These are phyloP conservation scores for Geotrichum candidum DNA, from an alignment of 1,139 yeast species.

Conservation along the genomic window DNA sequence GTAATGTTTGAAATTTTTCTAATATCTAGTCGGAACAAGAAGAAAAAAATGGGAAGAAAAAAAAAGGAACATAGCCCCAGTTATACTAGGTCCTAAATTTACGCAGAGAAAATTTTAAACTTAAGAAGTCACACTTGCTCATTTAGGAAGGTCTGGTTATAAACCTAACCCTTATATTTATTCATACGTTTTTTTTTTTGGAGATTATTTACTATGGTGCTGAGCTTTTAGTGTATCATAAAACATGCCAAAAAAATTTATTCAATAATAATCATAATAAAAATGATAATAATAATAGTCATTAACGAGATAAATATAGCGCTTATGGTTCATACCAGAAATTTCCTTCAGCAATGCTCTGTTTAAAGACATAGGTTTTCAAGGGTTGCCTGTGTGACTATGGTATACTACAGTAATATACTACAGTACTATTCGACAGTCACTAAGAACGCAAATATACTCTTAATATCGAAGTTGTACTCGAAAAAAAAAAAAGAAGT, in stretches of 20 bases:
- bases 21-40: neutral
- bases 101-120: neutral
- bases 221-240: too few species aligned
- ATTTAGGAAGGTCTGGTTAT: neutral
- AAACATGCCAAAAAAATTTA: too few species aligned
- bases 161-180: neutral
- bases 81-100: neutral
- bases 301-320: too few species aligned
- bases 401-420: neutral
- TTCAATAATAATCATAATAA: neutral
- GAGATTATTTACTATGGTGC: too few species aligned
- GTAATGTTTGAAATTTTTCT: neutral
- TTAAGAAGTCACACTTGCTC: neutral
- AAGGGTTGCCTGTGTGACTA: neutral
- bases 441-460: neutral
- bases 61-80: neutral
- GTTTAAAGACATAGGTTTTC: too few species aligned
- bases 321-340: too few species aligned
- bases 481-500: too few species aligned
- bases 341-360: too few species aligned
- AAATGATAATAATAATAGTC: too few species aligned
- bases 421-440: neutral
- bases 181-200: neutral
- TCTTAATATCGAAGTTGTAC: neutral
- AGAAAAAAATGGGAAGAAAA: neutral